Evolutionary conservation across 257 asterid genomes (phyloP), one percentile per base, ranked within the genome.

Genomic region (Voacanga thouarsii): DNA sequence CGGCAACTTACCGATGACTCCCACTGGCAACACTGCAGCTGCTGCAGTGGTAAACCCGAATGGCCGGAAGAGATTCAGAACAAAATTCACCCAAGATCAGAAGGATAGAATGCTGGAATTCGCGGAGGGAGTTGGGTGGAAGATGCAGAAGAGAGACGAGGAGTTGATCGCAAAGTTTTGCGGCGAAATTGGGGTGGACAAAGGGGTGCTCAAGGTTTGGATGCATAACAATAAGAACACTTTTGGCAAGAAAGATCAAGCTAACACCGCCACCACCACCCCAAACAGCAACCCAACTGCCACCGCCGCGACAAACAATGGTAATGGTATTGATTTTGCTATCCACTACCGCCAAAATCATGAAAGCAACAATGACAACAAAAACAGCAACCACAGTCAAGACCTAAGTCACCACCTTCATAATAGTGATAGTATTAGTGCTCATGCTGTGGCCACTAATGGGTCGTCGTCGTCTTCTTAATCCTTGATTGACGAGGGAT

Each of bases 151-250:
- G 80, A 56, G 89, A 49, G 96, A 94, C 44, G 97, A 94, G 11
- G 94, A 86, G 23, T 6, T 82, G 53, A 92, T 92, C 12, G 79
- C 45, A 1, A 87, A 82, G 12, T 87, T 90, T 79, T 94, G 97
- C 86, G 65, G 55, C 12, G 90, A 89, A 50, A 78, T 89, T 55
- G 92, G 91, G 0, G 92, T 94, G 23, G 97, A 94, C 37, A 88
- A 80, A 30, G 88, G 92, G 10, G 98, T 94, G 4, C 84, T 94
- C 66, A 94, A 92, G 71, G 98, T 94, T 6, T 94, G 98, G 98
- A 94, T 94, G 98, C 97, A 94, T 41, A 94, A 94, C 80, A 92
- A 94, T 87, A 94, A 92, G 84, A 90, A 86, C 83, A 78, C 86
- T 11, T 81, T 84, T 49, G 92, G 90, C 0, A 88, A 88, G 28